Evolutionary conservation across 257 asterid species (phyloP).

Genomic region (Solanum boliviense): DNA sequence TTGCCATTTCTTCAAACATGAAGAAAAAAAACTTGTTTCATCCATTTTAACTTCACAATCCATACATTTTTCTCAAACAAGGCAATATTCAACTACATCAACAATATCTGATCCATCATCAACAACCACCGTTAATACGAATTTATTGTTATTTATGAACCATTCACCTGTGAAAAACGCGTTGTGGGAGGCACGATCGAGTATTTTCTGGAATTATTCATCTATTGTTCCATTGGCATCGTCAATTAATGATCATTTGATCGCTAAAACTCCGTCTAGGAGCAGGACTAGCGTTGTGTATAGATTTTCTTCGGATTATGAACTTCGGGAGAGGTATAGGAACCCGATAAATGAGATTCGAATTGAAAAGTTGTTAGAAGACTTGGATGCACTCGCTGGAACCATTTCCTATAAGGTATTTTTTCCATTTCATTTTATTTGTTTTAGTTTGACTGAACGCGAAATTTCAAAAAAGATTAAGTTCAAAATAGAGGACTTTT

Average conservation of each 20-base stretch:
- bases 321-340: constrained; percentile 72
- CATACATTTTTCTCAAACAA: constrained; percentile 9
- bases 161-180: constrained; percentile 89
- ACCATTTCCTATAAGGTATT: constrained; percentile 74
- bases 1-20: not conserved
- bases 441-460: not conserved
- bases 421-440: not conserved
- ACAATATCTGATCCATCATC: constrained; percentile 5
- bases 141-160: constrained; percentile 67
- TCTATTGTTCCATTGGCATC: not conserved
- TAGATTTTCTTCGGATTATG: constrained; percentile 52
- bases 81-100: constrained; percentile 28
- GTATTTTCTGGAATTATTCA: constrained; percentile 30
- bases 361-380: constrained; percentile 79
- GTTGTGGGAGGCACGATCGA: constrained; percentile 79
- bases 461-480: not conserved
- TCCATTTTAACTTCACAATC: not conserved
- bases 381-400: constrained; percentile 90
- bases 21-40: not conserved
- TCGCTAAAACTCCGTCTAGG: constrained; percentile 37
- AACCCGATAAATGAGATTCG: constrained; percentile 79
- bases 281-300: constrained; percentile 57
- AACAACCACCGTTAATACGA: constrained; percentile 28
- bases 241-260: constrained; percentile 27
- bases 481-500: not conserved